Evolutionary conservation across 495 filamentous ascomycete species (phyloP).

Genomic region (Penicillium pulvis): DNA sequence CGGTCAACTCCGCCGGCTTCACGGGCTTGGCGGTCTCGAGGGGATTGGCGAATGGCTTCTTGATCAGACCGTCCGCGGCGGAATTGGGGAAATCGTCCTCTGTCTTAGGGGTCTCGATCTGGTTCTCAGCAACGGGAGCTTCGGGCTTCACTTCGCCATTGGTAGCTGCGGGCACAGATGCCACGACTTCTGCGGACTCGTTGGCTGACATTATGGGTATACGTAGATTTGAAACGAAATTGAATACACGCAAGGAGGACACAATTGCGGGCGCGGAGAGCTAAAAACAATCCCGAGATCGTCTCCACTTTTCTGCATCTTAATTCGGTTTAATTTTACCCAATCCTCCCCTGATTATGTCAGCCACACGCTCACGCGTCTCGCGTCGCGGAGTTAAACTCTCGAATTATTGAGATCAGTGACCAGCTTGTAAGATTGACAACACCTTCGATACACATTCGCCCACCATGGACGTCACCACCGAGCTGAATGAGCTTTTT

Average conservation of each 20-base stretch:
- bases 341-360: conserved; percentile 22
- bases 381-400: conserved; percentile 19
- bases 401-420: conserved; percentile 10
- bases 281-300: background rate
- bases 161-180: conserved; percentile 10
- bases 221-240: background rate
- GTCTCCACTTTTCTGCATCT: conserved; percentile 2
- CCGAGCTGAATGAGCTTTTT: conserved; percentile 73
- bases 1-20: conserved; percentile 56
- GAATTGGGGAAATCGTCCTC: conserved; percentile 47
- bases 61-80: conserved; percentile 53
- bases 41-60: conserved; percentile 70
- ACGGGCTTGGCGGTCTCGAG: conserved; percentile 55
- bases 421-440: background rate
- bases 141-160: conserved; percentile 23
- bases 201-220: conserved; percentile 17
- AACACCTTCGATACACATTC: background rate
- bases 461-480: conserved; percentile 27
- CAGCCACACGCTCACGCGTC: conserved; percentile 26
- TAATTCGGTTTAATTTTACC: conserved; percentile 21
- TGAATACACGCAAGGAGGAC: background rate
- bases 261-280: conserved; percentile 7
- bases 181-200: conserved; percentile 13
- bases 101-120: conserved; percentile 20
- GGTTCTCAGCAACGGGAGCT: conserved; percentile 13